Percentiles rank a stretch among this genome's conserved stretches.
These are phyloP conservation scores for Colletotrichum euphorbiae DNA, from an alignment of 2,329 filamentous ascomycete genomes.

Conservation along the genomic window DNA sequence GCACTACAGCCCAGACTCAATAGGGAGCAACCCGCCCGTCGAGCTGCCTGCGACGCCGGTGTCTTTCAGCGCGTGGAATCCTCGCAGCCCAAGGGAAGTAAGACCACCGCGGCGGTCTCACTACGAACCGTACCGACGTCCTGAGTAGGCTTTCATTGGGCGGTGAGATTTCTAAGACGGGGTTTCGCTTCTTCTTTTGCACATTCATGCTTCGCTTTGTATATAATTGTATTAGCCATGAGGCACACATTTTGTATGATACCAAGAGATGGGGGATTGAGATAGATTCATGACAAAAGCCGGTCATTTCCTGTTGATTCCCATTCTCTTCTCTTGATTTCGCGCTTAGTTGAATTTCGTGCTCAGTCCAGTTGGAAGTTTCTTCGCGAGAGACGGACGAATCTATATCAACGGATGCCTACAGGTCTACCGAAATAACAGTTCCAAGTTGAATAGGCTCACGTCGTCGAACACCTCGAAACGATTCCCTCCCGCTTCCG, in stretches of 20 bases:
- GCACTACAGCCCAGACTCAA: conserved; percentile 35
- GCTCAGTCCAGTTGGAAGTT: background rate
- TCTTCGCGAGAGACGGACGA: background rate
- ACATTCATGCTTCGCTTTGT: background rate
- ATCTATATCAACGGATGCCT: background rate
- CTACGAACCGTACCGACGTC: conserved; percentile 33
- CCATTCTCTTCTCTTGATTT: background rate
- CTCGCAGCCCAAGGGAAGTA: conserved; percentile 13
- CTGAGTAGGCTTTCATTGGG: conserved; percentile 1
- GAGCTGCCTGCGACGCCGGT: conserved; percentile 37
- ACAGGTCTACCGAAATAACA: background rate
- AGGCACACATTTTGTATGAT: conserved; percentile 25
- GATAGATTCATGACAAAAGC: conserved; percentile 12
- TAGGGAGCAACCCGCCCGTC: conserved; percentile 18
- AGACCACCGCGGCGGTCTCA: conserved; percentile 24
- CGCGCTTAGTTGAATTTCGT: background rate
- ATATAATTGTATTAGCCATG: conserved; percentile 12
- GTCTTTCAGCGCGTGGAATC: conserved; percentile 32
- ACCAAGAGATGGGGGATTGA: background rate
- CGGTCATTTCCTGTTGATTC: background rate
- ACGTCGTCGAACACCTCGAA: background rate
- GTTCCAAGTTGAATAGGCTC: background rate
- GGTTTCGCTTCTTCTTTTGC: conserved; percentile 12
- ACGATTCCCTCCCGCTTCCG: background rate
- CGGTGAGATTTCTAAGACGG: background rate